Evolutionary conservation across 208 protist genomes (phyloP), one percentile per base, ranked within the genome.

Genomic region (Acanthamoeba royreba): DNA sequence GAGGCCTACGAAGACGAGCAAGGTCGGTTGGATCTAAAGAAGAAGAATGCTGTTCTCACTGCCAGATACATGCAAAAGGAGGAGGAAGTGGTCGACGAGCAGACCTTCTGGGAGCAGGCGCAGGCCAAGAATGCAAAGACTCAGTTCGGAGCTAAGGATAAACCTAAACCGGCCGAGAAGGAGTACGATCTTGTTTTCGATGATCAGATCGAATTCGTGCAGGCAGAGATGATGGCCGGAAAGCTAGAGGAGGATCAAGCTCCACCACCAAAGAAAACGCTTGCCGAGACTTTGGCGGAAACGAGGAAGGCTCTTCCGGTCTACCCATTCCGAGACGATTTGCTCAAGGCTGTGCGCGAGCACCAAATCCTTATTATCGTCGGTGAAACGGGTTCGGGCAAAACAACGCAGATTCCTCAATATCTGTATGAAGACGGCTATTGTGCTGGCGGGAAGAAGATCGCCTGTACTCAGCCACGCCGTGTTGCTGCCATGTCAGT

Each of bases 401-500:
- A 99, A 93, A 99, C 98, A 0, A 99, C 98, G 31, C 98, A 98
- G 94, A 95, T 98, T 2, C 94, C 96, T 13, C 97, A 98, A 77
- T 97, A 97, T 63, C 89, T 98, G 4, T 72, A 96, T 52, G 97
- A 98, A 92, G 94, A 58, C n/a, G 97, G 97, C 0, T 97, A 97
- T 47, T 93, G 69, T 13, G 93, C 94, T 22, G 52, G 88, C 40
- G 94, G 95, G 1, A 96, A 93, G 42, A 96, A 94, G 40, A 95
- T 99, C 53, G 97, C 98, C 25, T 99, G 99, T 96, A 99, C 99
- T 22, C 99, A 99, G 95, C 99, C 99, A 33, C 97, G 99, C 19
- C 97, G 99, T 66, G 99, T 99, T 55, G 99, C 99, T 3, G 99
- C 99, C 1, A 99, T 99, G 85, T 99, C 98, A 87, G 98, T 99